Conservation (phyloP, 2,329 filamentous ascomycete genomes). For the Aspergillus sp. region DNA sequence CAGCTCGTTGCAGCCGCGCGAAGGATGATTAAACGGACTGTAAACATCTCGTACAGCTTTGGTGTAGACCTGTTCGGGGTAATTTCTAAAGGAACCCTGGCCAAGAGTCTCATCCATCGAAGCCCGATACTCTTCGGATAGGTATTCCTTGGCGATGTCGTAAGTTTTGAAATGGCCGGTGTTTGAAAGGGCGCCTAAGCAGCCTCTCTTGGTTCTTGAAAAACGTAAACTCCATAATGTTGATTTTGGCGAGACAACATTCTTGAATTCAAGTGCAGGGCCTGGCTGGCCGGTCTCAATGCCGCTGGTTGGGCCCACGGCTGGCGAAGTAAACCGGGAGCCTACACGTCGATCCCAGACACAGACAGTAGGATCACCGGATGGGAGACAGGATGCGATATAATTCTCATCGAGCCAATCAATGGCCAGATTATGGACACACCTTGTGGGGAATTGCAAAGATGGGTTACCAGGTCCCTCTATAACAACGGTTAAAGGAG, state of each 20-base stretch:
- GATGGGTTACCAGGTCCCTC: slow-evolving; percentile 35
- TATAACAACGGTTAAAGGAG: slow-evolving; percentile 8
- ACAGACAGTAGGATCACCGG: slow-evolving; percentile 54
- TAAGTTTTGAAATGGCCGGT: slow-evolving; percentile 55
- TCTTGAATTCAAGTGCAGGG: slow-evolving; percentile 54
- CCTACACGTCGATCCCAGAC: slow-evolving; percentile 58
- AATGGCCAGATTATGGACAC: slow-evolving; percentile 61
- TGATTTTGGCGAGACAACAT: slow-evolving; percentile 48
- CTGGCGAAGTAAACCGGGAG: slow-evolving; percentile 30
- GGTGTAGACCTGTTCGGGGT: slow-evolving; percentile 42
- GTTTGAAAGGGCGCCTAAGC: slow-evolving; percentile 55
- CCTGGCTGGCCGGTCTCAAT: slow-evolving; percentile 34
- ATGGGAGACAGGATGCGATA: slow-evolving; percentile 54
- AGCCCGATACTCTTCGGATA: slow-evolving; percentile 33
- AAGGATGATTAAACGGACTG: slow-evolving; percentile 42
- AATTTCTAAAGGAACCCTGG: slow-evolving; percentile 33
- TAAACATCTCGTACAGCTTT: slow-evolving; percentile 42
- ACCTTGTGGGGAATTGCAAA: slow-evolving; percentile 51
- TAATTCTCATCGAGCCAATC: slow-evolving; percentile 62
- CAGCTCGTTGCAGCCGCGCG: slow-evolving; percentile 40
- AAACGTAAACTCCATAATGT: slow-evolving; percentile 61
- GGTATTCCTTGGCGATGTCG: slow-evolving; percentile 50
- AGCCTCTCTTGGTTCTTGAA: slow-evolving; percentile 54
- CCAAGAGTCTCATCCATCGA: slow-evolving; percentile 38
- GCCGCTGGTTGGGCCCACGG: slow-evolving; percentile 24